Evolutionary conservation across 108 stramenopile species (phyloP), one percentile per base, ranked within the genome.

Genomic region (Chaetoceros muelleri): DNA sequence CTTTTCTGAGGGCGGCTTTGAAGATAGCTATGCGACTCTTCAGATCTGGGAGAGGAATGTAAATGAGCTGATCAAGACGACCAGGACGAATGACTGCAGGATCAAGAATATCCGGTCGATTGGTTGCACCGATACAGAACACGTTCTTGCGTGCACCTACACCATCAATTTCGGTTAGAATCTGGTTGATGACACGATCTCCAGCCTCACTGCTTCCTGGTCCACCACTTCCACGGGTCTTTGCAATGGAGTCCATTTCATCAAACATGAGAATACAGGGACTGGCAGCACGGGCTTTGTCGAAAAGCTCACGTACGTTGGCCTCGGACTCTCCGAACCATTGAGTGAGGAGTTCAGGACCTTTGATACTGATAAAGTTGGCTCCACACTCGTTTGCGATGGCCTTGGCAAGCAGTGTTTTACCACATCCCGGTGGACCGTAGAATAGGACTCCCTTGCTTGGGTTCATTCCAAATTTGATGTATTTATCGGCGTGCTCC

Each of bases 181-280:
- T 95, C 64, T 99, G 96, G 80, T 96, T 98, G 60, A 98, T 95
- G 45, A 99, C 95, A 56, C 96, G 93, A 64, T 99, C 96, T 55
- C 88, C 90, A 45, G 96, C 95, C 48, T 94, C 96, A 34, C 82
- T 89, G 58, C 93, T 78, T 16, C 94, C 95, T 23, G 76, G 79
- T 22, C 82, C 76, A 53, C 72, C 83, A 75, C 76, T 88, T 54
- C 81, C 84, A 62, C 89, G 85, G 67, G 74, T 84, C 69, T 80
- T 81, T 30, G 95, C 96, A 30, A 99, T 89, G 20, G 95, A 93
- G 69, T 99, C 97, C 62, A 99, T 93, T 66, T 99, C 98, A 67
- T 99, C 98, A 60, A 99, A 98, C 77, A 99, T 96, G n/a, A 99
- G 74, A 58, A 99, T 95, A 69, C 96, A 97, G 0, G 89, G 89